Evolutionary conservation across 225 moss, liverwort and hornwort genomes (phyloP), one percentile per base, ranked within the genome.

Genomic region (Sphagnum tenellum): DNA sequence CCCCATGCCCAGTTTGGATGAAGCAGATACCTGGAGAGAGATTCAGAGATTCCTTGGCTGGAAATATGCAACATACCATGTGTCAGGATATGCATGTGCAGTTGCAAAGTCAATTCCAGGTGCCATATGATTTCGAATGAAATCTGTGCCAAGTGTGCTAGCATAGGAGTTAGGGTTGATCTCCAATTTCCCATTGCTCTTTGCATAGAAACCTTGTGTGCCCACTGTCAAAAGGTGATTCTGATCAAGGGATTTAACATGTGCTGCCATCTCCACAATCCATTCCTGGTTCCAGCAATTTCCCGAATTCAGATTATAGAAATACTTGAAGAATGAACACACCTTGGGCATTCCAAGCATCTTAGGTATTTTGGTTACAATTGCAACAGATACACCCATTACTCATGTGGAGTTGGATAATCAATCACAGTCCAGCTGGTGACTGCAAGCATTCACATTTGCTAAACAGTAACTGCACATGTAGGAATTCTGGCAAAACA

Each of bases 161-260:
- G 65, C 75, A 60, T 76, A 77, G 63, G 57, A 55, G 7, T 79
- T 68, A 7, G 89, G 86, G 62, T 89, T 89, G 65, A 78, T 50
- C 48, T 47, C 49, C 55, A 56, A 71, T 49, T 68, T 66, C 4
- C 83, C 80, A 59, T 50, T 12, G 64, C 78, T 78, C 53, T 73
- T 70, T 52, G 71, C 29, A 8, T 90, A 90, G 56, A 82, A 90
- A n/a, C 90, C 90, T 75, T 90, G 88, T 12, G 75, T 59, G 2
- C 90, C 90, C 5, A 81, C 76, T 9, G 85, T 81, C 61, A 90
- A 55, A 13, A 90, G 82, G 57, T 90, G 90, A 58, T 83, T 88
- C 11, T 70, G 70, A 73, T 90, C 90, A 10, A 90, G 59, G 58
- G 67, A 74, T 67, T 90, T 90, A 64, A 88, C 73, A 53, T 74